Evolutionary conservation across 176 grass and related monocot genomes (phyloP).

Genomic region (Guadua angustifolia): DNA sequence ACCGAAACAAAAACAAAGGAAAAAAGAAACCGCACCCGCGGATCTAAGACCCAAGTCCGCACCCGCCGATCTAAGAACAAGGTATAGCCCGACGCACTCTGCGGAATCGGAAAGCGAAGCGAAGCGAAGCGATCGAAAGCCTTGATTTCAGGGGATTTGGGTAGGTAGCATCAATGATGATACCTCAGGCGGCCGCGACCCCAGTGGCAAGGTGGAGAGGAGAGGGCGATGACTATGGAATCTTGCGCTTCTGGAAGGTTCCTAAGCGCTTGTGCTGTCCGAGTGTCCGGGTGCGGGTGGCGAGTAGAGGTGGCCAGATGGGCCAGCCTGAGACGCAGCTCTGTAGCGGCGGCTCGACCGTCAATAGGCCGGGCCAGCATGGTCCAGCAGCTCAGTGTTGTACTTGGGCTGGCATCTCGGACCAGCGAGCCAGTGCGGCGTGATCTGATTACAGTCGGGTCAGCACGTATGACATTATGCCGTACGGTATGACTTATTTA

Average conservation of each 20-base stretch:
- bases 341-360: too few species aligned
- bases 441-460: too few species aligned
- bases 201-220: neutral
- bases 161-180: neutral
- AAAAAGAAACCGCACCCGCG: neutral
- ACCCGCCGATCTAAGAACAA: conserved; percentile 3
- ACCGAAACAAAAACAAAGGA: neutral
- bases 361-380: too few species aligned
- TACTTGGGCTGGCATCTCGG: too few species aligned
- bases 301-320: too few species aligned
- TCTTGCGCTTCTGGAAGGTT: conserved; percentile 53
- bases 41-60: neutral
- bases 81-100: neutral
- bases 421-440: too few species aligned
- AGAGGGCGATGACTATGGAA: conserved; percentile 3
- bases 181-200: conserved; percentile 62
- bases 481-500: too few species aligned
- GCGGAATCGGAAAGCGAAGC: neutral
- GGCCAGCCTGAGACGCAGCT: too few species aligned
- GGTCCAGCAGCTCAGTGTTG: too few species aligned
- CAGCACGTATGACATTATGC: too few species aligned
- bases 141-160: neutral
- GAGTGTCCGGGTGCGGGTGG: neutral
- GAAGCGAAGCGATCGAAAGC: neutral
- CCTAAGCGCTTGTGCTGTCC: neutral